Evolutionary conservation across 306 rosid species (phyloP).

Genomic region (Pueraria montana): DNA sequence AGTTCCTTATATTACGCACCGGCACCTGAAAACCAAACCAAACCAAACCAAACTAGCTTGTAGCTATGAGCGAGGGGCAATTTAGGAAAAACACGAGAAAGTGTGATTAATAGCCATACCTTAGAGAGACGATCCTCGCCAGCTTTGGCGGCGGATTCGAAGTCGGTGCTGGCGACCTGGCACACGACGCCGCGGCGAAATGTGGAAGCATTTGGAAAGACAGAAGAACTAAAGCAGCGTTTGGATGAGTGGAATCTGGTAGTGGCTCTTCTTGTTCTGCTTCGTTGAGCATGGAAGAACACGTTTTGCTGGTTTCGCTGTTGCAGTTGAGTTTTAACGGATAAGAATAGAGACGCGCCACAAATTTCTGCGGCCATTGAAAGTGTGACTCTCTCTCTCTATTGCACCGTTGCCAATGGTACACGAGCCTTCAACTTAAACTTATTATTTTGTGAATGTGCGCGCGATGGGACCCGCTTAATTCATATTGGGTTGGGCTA

Average conservation of each 20-base stretch:
- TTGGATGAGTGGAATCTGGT: constrained; percentile 46
- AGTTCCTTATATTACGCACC: constrained; percentile 78
- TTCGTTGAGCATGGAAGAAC: constrained; percentile 40
- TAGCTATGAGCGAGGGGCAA: not conserved
- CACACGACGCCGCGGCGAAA: constrained; percentile 52
- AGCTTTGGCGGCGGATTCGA: constrained; percentile 54
- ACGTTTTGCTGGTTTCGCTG: not conserved
- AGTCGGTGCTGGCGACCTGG: constrained; percentile 57
- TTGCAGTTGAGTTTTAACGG: constrained; percentile 60
- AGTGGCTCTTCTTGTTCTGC: constrained; percentile 38
- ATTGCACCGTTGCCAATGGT: not conserved
- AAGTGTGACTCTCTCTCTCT: not conserved
- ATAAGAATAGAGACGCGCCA: constrained; percentile 72
- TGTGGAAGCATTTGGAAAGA: constrained; percentile 43
- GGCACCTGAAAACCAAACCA: constrained; percentile 66
- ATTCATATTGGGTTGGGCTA: not conserved
- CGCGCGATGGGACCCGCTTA: constrained; percentile 8
- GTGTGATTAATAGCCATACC: constrained; percentile 29
- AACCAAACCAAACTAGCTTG: not conserved
- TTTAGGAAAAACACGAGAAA: not conserved
- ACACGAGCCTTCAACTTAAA: not conserved
- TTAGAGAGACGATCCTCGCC: constrained; percentile 87
- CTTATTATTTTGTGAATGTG: not conserved
- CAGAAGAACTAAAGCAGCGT: constrained; percentile 34
- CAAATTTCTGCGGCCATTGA: constrained; percentile 76